These are phyloP conservation scores for Limonomyces culmigenus DNA, from an alignment of 1,284 basidiomycete species.

Conservation along the genomic window DNA sequence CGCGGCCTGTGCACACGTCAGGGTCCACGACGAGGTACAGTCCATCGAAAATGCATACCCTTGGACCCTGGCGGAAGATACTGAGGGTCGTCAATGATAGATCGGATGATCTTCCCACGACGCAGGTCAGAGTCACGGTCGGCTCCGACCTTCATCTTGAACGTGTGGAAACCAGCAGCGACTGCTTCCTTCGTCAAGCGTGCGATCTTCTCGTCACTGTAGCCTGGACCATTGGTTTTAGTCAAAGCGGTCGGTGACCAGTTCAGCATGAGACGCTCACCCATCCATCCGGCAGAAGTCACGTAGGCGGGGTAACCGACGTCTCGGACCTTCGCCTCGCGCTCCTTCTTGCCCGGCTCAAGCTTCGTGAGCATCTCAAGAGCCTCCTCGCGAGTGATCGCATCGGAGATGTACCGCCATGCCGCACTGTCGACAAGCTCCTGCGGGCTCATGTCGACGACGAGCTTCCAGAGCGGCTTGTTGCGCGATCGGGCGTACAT, in stretches of 20 bases:
- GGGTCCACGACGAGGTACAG: not conserved
- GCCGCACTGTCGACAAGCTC: conserved; percentile 75
- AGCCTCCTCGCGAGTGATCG: conserved; percentile 82
- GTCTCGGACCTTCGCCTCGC: conserved; percentile 57
- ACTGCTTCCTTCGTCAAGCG: conserved; percentile 78
- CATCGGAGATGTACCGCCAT: conserved; percentile 90
- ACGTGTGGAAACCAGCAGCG: conserved; percentile 80
- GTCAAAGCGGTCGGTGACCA: conserved; percentile 21
- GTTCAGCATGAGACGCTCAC: no score
- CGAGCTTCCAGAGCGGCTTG: conserved; percentile 77
- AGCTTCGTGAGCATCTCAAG: conserved; percentile 67
- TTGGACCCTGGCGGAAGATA: conserved; percentile 33
- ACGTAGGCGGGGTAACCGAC: conserved; percentile 88
- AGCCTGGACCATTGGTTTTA: no score
- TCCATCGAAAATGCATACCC: not conserved
- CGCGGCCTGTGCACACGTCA: conserved; percentile 19
- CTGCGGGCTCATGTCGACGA: conserved; percentile 63
- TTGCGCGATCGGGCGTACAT: conserved; percentile 62
- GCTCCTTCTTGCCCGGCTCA: conserved; percentile 59
- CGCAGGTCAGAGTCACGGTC: conserved; percentile 71
- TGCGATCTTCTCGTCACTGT: conserved; percentile 83
- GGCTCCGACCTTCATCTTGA: conserved; percentile 95
- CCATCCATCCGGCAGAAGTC: conserved; percentile 86
- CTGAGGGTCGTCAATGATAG: conserved; percentile 84
- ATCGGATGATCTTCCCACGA: conserved; percentile 76